Conservation (phyloP, 2,329 filamentous ascomycete genomes). For the Colletotrichum cuscutae region DNA sequence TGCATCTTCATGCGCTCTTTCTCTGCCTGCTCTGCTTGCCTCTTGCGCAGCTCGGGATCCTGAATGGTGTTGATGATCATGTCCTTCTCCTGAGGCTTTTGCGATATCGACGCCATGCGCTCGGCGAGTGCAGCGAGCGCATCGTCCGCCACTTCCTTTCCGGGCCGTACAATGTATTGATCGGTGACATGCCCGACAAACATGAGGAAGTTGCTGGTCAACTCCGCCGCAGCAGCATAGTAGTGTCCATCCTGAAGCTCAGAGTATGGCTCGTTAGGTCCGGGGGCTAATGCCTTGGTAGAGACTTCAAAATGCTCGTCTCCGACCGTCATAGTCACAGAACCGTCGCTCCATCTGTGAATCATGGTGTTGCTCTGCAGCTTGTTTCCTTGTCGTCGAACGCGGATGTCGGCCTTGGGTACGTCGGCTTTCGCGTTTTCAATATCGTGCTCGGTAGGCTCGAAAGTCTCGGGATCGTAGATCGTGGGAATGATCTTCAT, state of each 20-base stretch:
- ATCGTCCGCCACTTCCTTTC: conserved; percentile 75
- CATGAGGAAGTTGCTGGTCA: conserved; percentile 74
- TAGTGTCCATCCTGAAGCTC: conserved; percentile 78
- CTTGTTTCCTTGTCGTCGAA: conserved; percentile 72
- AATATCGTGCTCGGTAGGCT: conserved; percentile 66
- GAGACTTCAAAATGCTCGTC: conserved; percentile 80
- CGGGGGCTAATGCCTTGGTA: conserved; percentile 75
- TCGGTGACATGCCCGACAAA: conserved; percentile 82
- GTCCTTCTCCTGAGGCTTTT: conserved; percentile 64
- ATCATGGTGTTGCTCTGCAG: conserved; percentile 81
- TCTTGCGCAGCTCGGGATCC: conserved; percentile 81
- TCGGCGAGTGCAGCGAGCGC: conserved; percentile 76
- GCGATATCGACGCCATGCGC: conserved; percentile 72
- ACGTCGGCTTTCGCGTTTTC: conserved; percentile 64
- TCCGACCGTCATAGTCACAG: conserved; percentile 78
- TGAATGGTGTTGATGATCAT: conserved; percentile 77
- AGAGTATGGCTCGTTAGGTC: conserved; percentile 68
- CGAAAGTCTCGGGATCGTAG: conserved; percentile 74
- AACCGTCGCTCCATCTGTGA: conserved; percentile 83
- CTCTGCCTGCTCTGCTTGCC: conserved; percentile 77
- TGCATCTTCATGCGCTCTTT: conserved; percentile 77
- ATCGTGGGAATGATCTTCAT: conserved; percentile 74
- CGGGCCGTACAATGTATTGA: conserved; percentile 75
- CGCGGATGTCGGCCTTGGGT: conserved; percentile 74
- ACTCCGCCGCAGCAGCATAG: conserved; percentile 78